phyloP scores from a whole-genome alignment of 2,329 filamentous ascomycete species.

The Apiospora rasikravindrae region DNA sequence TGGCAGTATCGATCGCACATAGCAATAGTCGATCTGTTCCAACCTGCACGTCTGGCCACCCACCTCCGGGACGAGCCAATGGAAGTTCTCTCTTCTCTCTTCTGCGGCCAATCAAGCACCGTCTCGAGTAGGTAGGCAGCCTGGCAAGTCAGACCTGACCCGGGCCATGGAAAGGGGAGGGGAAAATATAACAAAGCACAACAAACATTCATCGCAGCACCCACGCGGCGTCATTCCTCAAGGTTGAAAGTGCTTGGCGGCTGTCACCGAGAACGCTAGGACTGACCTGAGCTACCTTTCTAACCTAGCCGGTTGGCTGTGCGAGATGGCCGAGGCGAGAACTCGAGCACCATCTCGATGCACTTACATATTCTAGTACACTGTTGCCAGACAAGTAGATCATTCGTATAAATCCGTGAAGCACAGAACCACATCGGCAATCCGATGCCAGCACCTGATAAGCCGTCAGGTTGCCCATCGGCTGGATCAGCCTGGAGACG shows the following conservation, averaged over 20 bases:
- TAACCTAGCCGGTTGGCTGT: conserved; percentile 10
- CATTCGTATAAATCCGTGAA: neutral
- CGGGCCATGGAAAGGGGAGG: neutral
- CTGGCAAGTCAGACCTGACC: neutral
- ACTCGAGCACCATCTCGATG: conserved; percentile 14
- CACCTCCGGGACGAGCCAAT: conserved; percentile 1
- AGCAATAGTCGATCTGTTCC: conserved; percentile 6
- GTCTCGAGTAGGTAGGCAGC: neutral
- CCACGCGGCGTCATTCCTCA: neutral
- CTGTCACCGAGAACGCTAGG: conserved; percentile 1
- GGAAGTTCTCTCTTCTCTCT: neutral
- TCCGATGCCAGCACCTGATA: neutral
- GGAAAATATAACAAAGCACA: neutral
- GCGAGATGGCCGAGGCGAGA: conserved; percentile 14
- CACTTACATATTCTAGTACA: neutral
- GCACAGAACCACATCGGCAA: neutral
- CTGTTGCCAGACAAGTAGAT: neutral
- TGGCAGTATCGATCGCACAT: conserved; percentile 14
- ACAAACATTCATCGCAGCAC: neutral
- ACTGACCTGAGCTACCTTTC: neutral
- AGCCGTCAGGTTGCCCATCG: neutral
- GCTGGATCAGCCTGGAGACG: neutral
- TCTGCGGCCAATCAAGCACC: neutral
- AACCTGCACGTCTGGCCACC: neutral
- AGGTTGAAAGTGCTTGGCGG: conserved; percentile 6